A percentile compares a stretch with the other conserved stretches of the same genome.
These are phyloP conservation scores for Clitocybe nebularis DNA, from an alignment of 1,284 basidiomycete genomes.

Conservation along the genomic window DNA sequence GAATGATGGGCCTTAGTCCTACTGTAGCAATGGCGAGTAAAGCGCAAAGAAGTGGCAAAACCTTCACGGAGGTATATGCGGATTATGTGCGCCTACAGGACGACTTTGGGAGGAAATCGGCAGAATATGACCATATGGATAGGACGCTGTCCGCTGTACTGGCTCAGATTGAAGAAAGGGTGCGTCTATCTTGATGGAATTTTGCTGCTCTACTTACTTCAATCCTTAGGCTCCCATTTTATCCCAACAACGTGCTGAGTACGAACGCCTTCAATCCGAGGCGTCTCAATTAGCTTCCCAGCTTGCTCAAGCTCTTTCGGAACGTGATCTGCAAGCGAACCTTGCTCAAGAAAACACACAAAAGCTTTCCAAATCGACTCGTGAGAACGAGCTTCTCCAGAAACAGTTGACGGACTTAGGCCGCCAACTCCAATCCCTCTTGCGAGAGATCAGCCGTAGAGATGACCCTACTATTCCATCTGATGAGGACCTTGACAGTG, in stretches of 20 bases:
- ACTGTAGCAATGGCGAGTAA: slow-evolving; percentile 82
- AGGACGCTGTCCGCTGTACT: slow-evolving; percentile 70
- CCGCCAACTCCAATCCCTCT: slow-evolving; percentile 77
- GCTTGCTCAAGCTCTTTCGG: slow-evolving; percentile 67
- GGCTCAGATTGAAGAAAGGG: slow-evolving; percentile 85
- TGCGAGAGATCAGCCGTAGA: slow-evolving; percentile 75
- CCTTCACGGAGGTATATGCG: slow-evolving; percentile 88
- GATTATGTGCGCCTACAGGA: slow-evolving; percentile 85
- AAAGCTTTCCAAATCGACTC: slow-evolving; percentile 55
- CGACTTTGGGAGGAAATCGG: slow-evolving; percentile 71
- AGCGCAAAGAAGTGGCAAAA: slow-evolving; percentile 76
- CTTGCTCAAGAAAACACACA: slow-evolving; percentile 56
- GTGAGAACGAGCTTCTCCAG: slow-evolving; percentile 72
- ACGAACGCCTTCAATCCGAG: slow-evolving; percentile 75
- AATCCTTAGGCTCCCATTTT: slow-evolving; percentile 77
- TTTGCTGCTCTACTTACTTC: not conserved
- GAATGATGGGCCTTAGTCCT: slow-evolving; percentile 70
- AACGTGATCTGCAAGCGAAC: slow-evolving; percentile 54
- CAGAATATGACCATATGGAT: slow-evolving; percentile 81
- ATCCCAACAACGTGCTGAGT: slow-evolving; percentile 82
- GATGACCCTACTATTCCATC: slow-evolving; percentile 80
- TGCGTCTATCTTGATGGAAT: slow-evolving; percentile 34
- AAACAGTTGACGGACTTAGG: slow-evolving; percentile 84
- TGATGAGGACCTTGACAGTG: slow-evolving; percentile 61
- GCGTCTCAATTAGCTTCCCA: slow-evolving; percentile 78